Evolutionary conservation across 257 asterid genomes (phyloP), one percentile per base, ranked within the genome.

Genomic region (Nicotiana sylvestris): DNA sequence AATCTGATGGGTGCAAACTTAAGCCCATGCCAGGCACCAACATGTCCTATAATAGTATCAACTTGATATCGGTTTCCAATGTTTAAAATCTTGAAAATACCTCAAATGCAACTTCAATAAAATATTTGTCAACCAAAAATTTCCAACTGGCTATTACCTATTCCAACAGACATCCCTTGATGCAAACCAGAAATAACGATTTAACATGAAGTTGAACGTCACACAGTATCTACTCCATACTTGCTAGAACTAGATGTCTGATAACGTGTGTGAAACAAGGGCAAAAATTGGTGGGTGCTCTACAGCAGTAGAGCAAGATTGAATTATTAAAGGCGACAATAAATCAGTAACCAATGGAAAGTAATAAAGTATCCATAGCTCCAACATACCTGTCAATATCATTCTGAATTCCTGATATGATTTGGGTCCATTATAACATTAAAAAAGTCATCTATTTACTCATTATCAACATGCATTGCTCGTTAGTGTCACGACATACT

Each of bases 321-420:
- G 61, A 16, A 56, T 16, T 56, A 56, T 72, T 72, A 25, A 72
- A 46, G 79, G 25, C 61, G 51, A 72, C 58, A 57, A 78, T 6
- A 78, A 78, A 78, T 78, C 56, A 60, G 72, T 60, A 69, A 69
- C 49, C 77, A 37, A 37, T 37, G 46, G 55, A 37, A 67, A 69
- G 64, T 21, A 68, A 68, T 68, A 35, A 60, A 15, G 25, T 78
- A 60, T 60, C 72, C 82, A 37, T 60, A 78, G 58, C 39, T 33
- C 58, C 72, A 12, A 21, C 43, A 70, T 43, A 43, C 5, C 21
- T 43, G 60, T 70, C 78, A 70, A 11, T 43, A 70, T 70, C 58
- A 70, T 70, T 43, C 51, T 43, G 51, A 43, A 43, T 43, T 43
- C 58, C 58, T 70, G 58, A 70, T 70, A 43, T 70, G 49, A 70